phyloP scores from a whole-genome alignment of 352 stramenopile species.

The Pythium aphanidermatum region DNA sequence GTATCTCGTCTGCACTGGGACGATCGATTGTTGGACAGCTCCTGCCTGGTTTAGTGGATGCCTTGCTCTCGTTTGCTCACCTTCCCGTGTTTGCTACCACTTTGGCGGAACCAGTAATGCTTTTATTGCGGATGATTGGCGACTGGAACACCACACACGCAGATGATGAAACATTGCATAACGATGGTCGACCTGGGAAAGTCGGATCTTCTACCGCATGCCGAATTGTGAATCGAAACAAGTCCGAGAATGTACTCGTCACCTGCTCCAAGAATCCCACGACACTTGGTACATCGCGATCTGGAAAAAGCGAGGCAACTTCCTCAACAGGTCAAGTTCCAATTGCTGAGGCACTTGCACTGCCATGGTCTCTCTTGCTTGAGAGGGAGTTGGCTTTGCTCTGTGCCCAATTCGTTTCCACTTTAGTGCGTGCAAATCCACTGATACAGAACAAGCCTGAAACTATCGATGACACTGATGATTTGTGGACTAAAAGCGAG shows the following conservation, averaged over 20 bases:
- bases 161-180: background rate
- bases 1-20: background rate
- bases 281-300: background rate
- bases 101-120: conserved; percentile 1
- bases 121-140: conserved; percentile 8
- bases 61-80: conserved; percentile 2
- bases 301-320: background rate
- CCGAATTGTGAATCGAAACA: too few relatives aligned
- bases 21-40: conserved; percentile 10
- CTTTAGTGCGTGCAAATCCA: conserved; percentile 7
- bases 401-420: conserved; percentile 10
- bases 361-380: conserved; percentile 13
- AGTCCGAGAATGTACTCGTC: background rate
- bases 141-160: conserved; percentile 14
- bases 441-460: background rate
- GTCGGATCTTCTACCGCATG: too few relatives aligned
- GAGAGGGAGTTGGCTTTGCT: conserved; percentile 21
- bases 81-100: conserved; percentile 16
- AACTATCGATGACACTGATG: too few relatives aligned
- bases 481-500: conserved; percentile 1
- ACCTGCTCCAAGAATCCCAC: background rate
- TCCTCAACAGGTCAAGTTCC: background rate
- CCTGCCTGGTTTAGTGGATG: conserved; percentile 7
- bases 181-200: conserved; percentile 5
- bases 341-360: conserved; percentile 1